phyloP scores from a whole-genome alignment of 1,139 yeast genomes.

The Saccharomyces pastorianus region DNA sequence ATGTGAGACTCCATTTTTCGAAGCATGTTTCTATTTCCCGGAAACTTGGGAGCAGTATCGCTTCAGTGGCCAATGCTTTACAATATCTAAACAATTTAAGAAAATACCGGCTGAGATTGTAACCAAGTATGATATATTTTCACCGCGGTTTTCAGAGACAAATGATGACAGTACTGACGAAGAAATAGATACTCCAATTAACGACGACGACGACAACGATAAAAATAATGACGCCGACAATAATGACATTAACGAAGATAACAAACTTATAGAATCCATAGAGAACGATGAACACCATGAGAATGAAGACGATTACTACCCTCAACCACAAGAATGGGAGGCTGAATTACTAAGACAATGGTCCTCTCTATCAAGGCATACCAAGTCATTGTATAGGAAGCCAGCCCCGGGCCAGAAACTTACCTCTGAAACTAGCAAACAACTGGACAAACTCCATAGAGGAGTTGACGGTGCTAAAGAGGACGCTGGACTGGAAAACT shows the following conservation, averaged over 20 bases:
- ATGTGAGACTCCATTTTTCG: slow-evolving; percentile 40
- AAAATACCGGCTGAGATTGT: slow-evolving; percentile 11
- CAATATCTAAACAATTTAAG: slow-evolving; percentile 13
- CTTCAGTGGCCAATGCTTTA: slow-evolving; percentile 53
- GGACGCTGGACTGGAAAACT: slow-evolving; percentile 59
- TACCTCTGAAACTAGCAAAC: slow-evolving; percentile 48
- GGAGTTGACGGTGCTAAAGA: slow-evolving; percentile 81
- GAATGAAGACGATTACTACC: slow-evolving; percentile 27
- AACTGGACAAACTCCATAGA: slow-evolving; percentile 62
- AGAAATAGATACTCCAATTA: not conserved
- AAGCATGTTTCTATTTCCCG: slow-evolving; percentile 69
- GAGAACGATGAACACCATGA: slow-evolving; percentile 5
- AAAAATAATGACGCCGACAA: slow-evolving; percentile 1
- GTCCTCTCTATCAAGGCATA: slow-evolving; percentile 46
- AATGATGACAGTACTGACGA: not conserved
- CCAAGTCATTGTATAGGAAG: slow-evolving; percentile 60
- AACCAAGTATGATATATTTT: slow-evolving; percentile 22
- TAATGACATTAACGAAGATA: slow-evolving; percentile 5
- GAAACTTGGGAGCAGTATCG: slow-evolving; percentile 59
- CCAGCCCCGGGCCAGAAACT: slow-evolving; percentile 61
- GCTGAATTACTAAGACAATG: slow-evolving; percentile 57
- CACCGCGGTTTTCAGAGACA: slow-evolving; percentile 21
- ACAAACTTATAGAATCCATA: slow-evolving; percentile 6
- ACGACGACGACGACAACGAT: slow-evolving; percentile 5
- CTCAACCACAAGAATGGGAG: slow-evolving; percentile 57